These are phyloP conservation scores for Ligustrum vulgare DNA, from an alignment of 257 asterid species.

Conservation along the genomic window DNA sequence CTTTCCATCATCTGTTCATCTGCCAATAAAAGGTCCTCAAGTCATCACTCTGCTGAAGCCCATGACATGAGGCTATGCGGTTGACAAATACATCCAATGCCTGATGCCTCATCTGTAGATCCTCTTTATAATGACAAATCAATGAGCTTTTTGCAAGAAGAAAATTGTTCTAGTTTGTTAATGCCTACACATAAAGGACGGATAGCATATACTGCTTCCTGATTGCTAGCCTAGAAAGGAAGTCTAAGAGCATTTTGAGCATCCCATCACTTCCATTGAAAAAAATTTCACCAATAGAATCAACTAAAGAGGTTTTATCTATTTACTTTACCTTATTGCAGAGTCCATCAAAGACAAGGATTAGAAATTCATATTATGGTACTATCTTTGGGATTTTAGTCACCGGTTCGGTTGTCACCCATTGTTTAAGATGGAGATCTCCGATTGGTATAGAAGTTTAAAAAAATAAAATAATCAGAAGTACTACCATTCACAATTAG, in stretches of 20 bases:
- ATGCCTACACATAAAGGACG: slow-evolving; percentile 41
- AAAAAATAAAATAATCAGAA: slow-evolving; percentile 22
- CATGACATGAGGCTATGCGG: slow-evolving; percentile 83
- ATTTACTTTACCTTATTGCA: slow-evolving; percentile 79
- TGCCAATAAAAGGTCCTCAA: slow-evolving; percentile 83
- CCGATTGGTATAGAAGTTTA: slow-evolving; percentile 45
- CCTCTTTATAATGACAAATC: slow-evolving; percentile 68
- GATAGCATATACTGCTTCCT: slow-evolving; percentile 72
- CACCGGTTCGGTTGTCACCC: slow-evolving; percentile 81
- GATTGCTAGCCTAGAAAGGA: slow-evolving; percentile 61
- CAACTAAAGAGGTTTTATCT: slow-evolving; percentile 3
- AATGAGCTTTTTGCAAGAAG: slow-evolving; percentile 72
- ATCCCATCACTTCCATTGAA: background rate
- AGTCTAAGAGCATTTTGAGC: slow-evolving; percentile 15
- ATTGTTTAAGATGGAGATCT: slow-evolving; percentile 64
- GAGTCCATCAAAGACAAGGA: slow-evolving; percentile 85
- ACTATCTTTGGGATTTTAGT: slow-evolving; percentile 43
- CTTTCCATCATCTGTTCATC: slow-evolving; percentile 99
- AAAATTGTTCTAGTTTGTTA: slow-evolving; percentile 37
- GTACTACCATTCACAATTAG: background rate
- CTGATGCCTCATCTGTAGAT: slow-evolving; percentile 85
- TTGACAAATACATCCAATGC: slow-evolving; percentile 84
- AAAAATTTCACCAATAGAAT: background rate
- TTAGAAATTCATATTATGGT: slow-evolving; percentile 67
- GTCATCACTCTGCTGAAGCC: slow-evolving; percentile 83